Evolutionary conservation across 495 filamentous ascomycete species (phyloP), one percentile per base, ranked within the genome.

Genomic region (Neurospora sp.): DNA sequence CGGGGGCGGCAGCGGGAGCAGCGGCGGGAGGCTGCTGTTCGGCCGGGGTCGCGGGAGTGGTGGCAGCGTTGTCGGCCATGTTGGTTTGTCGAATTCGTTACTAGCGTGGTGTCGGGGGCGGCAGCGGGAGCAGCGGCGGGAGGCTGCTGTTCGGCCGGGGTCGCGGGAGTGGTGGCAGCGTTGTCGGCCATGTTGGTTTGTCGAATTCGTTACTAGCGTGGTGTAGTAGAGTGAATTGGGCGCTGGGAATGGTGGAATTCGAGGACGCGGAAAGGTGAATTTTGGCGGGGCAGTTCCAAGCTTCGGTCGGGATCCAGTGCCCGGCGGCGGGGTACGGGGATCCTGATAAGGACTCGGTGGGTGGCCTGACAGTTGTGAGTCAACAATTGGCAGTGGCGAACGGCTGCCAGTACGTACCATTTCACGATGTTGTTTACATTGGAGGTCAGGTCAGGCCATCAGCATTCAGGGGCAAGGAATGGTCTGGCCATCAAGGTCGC

Each of bases 41-140:
- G n/a, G n/a, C n/a, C n/a, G n/a, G n/a, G n/a, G n/a, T n/a, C n/a
- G n/a, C n/a, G n/a, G n/a, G n/a, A n/a, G n/a, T n/a, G n/a, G n/a
- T n/a, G n/a, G n/a, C n/a, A n/a, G n/a, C n/a, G n/a, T n/a, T n/a
- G n/a, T n/a, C n/a, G n/a, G n/a, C n/a, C n/a, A n/a, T n/a, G n/a
- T n/a, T n/a, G n/a, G n/a, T n/a, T n/a, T n/a, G n/a, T n/a, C n/a
- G n/a, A n/a, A n/a, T n/a, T n/a, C n/a, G n/a, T n/a, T n/a, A n/a
- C n/a, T n/a, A n/a, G n/a, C n/a, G n/a, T n/a, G n/a, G n/a, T n/a
- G n/a, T n/a, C 74, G 45, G 73, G 36, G 39, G 70, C 43, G 42
- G 71, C 40, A 19, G 74, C 71, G 48, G 69, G 36, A 15, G 69
- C 39, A 13, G 76, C 77, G 11, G 75, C 69, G 17, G 77, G 76